Percentiles rank a stretch among this genome's conserved stretches.
Evolutionary conservation across 129 eudicot species (phyloP).

Genomic region (Saposhnikovia divaricata): DNA sequence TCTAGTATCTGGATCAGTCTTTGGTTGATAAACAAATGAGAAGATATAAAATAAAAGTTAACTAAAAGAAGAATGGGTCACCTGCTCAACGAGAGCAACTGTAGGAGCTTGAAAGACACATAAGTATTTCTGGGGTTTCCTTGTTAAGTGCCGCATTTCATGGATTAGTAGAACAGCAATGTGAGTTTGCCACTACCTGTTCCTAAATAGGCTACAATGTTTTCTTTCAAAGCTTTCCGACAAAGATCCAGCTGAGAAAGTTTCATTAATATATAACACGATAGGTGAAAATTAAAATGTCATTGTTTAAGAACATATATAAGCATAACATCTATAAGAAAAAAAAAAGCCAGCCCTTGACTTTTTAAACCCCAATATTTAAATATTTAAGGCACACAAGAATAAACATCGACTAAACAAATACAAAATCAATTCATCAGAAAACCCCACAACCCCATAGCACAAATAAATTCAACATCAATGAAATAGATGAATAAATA

Average conservation of each 20-base stretch:
- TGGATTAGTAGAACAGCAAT: slow-evolving; percentile 75
- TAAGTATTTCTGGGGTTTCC: slow-evolving; percentile 51
- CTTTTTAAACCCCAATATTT: not conserved
- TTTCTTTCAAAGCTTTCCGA: slow-evolving; percentile 63
- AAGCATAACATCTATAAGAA: too few relatives aligned
- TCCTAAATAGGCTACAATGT: slow-evolving; percentile 66
- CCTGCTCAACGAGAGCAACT: slow-evolving; percentile 93
- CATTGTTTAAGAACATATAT: too few relatives aligned
- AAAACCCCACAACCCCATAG: too few relatives aligned
- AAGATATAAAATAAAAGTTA: not conserved
- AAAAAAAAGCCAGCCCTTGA: not conserved
- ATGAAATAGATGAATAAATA: not conserved
- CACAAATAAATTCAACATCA: not conserved
- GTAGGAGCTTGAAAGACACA: slow-evolving; percentile 94
- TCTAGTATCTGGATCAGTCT: not conserved
- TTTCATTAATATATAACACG: too few relatives aligned
- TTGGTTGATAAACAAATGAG: not conserved
- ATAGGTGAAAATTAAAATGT: too few relatives aligned
- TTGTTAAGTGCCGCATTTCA: slow-evolving; percentile 56
- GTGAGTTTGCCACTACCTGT: slow-evolving; percentile 98
- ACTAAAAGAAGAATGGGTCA: slow-evolving; percentile 11
- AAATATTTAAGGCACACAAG: not conserved
- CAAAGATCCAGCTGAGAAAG: slow-evolving; percentile 33
- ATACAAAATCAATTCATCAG: not conserved
- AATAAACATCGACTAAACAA: too few relatives aligned